Evolutionary conservation across 148 eudicot genomes (phyloP), one percentile per base, ranked within the genome.

Genomic region (Talinum fruticosum): DNA sequence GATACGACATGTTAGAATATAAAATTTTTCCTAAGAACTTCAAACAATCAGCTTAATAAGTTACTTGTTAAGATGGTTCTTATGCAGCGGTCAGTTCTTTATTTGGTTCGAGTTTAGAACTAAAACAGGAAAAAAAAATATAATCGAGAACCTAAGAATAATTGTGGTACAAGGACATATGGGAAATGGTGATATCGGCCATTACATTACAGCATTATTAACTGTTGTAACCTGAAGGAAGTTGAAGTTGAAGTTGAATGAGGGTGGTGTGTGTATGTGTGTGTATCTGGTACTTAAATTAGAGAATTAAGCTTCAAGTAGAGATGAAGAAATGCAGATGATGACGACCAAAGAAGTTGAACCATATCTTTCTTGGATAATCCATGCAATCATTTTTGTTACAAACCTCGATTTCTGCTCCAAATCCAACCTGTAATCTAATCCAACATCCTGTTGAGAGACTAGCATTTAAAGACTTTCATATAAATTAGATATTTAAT

Each of bases 331-430:
- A 68, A 36, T 68, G 14, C 72, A 13, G 49, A 33, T 32, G 35
- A 33, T 34, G 16, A 51, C 73, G 32, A 68, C 62, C 79, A 51
- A 68, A 76, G 65, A 49, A 24, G 33, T 49, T 67, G 73, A 67
- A 69, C 35, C 74, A 37, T 16, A 77, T 77, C 79, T 77, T 67
- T 69, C 79, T 77, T 69, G 79, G 79, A 77, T 68, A 35, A 57
- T 28, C 24, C 7, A 35, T 77, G 74, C 57, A 18, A n/a, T 47
- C 14, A 1, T 54, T 16, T 32, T 64, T 67, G 49, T 28, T 69
- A 49, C 38, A 76, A 28, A 12, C 61, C 54, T 75, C 36, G 36
- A 62, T 32, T 62, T 75, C 28, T 19, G 76, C 51, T 26, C 45
- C 29, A 54, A 32, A 8, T 33, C 29, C 14, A 29, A 28, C n/a